phyloP scores from a whole-genome alignment of 176 grass and related monocot genomes.

The Oryza officinalis region DNA sequence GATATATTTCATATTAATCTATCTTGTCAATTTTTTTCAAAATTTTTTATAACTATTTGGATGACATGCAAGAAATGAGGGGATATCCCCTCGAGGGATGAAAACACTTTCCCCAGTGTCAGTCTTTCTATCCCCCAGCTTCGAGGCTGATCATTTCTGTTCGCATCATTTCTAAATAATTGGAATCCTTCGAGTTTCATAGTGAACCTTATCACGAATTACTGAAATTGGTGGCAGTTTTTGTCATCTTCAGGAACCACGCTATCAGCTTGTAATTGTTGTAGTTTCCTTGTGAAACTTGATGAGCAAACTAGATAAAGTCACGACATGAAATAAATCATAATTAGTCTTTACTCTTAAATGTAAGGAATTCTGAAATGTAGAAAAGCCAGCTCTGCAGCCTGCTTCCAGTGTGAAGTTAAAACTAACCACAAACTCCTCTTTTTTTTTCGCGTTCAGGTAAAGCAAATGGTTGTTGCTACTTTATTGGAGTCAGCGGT shows the following conservation, averaged over 20 bases:
- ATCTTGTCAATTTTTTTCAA: too few relatives aligned
- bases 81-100: too few relatives aligned
- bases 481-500: conserved; percentile 58
- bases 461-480: conserved; percentile 73
- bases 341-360: background rate
- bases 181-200: background rate
- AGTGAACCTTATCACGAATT: background rate
- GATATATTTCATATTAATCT: too few relatives aligned
- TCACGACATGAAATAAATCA: conserved; percentile 11
- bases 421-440: background rate
- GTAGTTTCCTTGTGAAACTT: background rate
- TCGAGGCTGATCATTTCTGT: too few relatives aligned
- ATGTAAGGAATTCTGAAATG: background rate
- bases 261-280: background rate
- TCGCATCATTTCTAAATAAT: background rate
- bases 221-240: background rate
- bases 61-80: too few relatives aligned
- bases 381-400: background rate
- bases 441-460: conserved; percentile 24
- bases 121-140: too few relatives aligned
- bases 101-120: too few relatives aligned
- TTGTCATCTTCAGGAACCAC: background rate
- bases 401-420: background rate
- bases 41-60: too few relatives aligned
- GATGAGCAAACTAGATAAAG: background rate